These are phyloP conservation scores for Penicillium crystallinum DNA, from an alignment of 495 filamentous ascomycete genomes.

Conservation along the genomic window DNA sequence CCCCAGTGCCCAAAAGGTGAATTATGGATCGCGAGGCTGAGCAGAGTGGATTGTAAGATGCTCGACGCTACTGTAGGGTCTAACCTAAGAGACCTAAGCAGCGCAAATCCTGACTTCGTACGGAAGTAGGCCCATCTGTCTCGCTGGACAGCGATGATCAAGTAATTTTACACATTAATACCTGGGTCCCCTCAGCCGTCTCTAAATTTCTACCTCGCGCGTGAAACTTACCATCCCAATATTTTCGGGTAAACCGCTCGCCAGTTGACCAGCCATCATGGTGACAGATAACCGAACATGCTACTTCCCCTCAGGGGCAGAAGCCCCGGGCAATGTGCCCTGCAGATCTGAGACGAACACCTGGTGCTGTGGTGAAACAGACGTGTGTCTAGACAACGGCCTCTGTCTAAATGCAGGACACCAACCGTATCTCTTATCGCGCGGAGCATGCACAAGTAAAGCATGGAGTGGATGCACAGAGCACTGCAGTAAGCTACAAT, in stretches of 20 bases:
- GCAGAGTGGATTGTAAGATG: not conserved
- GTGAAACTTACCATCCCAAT: no score
- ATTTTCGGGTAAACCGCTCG: no score
- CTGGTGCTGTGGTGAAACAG: not conserved
- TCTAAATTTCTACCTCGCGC: not conserved
- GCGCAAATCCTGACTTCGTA: not conserved
- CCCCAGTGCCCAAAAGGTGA: no score
- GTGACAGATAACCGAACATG: not conserved
- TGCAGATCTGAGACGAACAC: not conserved
- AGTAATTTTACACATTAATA: not conserved
- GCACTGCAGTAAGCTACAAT: not conserved
- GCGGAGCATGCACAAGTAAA: slow-evolving; percentile 1
- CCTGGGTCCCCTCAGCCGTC: not conserved
- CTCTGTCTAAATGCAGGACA: not conserved
- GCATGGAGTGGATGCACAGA: not conserved
- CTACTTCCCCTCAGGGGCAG: not conserved
- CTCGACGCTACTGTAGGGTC: not conserved
- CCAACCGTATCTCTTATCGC: not conserved
- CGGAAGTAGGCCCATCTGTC: no score
- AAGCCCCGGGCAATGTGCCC: not conserved
- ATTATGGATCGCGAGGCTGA: not conserved
- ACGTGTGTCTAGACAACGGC: not conserved
- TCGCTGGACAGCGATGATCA: not conserved
- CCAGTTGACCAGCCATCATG: not conserved
- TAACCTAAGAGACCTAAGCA: not conserved